Base-by-base conservation (phyloP, 176 grass and related monocot species). In the Alopecurus myosuroides region DNA sequence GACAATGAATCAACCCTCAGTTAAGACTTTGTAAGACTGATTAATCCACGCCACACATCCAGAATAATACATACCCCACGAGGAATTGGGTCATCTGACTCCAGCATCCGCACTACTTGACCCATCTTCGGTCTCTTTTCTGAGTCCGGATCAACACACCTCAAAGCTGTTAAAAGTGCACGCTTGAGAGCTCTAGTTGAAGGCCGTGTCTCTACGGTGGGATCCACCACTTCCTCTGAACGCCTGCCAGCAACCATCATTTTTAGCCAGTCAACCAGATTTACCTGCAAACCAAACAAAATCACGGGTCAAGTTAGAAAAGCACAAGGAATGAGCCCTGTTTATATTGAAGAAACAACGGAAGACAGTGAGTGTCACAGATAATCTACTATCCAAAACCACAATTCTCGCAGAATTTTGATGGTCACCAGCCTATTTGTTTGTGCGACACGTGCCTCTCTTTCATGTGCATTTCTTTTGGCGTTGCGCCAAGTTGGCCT, bases 81-180 rank as follows among this genome's bases (percentile, higher is more conserved):
- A 74, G 92, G 94, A 56, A 94, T 93, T 20, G 94, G 90, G 33
- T 99, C 94, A 70, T 99, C 97, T 1, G 94, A 96, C 48, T 99
- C 97, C 36, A 99, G 86, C 97, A 99, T 99, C 29, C 91, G 88
- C 39, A 92, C 97, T 28, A 96, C 94, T 87, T 99, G 97, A 84
- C 97, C 86, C 97, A 99, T 99, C 91, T 84, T 96, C 7, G 97
- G 94, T 86, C 97, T 95, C 89, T 99, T 99, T 52, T 99, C 97
- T 77, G 97, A 92, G 84, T 96, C 97, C 39, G 94, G 97, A 92
- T 99, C 97, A 4, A 99, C 94, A 36, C 97, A 99, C 78, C 94
- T 92, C 79, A 99, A 83, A 76, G 97, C 97, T 44, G 94, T 94
- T 71, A 99, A 77, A 62, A 99, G 89, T 48, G 93, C 88, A n/a